Evolutionary conservation across 768 basidiomycete genomes (phyloP), one percentile per base, ranked within the genome.

Genomic region (Mycena olivaceomarginata): DNA sequence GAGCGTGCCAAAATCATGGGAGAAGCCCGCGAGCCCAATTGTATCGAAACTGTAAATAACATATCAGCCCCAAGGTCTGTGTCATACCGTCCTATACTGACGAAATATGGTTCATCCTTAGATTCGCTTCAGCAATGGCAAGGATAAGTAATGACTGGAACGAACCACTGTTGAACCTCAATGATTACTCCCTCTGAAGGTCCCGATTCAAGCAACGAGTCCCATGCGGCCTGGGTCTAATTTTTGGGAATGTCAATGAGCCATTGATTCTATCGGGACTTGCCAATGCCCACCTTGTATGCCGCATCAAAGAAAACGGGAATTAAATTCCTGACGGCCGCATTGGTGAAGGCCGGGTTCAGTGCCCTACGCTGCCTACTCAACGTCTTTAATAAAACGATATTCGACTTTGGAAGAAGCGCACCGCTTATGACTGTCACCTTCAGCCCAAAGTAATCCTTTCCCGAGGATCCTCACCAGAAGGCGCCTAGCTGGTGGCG

Each of bases 401-500:
- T 31, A 31, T 31, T 31, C 31, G 31, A 31, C 3, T 31, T 31
- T 31, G 4, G 4, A 15, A 9, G 31, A 31, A 31, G 70, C 77
- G 40, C 25, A 84, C 84, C 82, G 80, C 70, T 82, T 82, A 76
- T 85, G 83, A n/a, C 75, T 81, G 45, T 86, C 83, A 11, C 88
- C 87, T 56, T 88, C 83, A 13, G 84, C 81, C 81, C 80, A 85
- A 7, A 85, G 70, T n/a, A 89, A 62, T 4, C 86, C 86, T 16
- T 78, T 82, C 1, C 88, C 86, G 5, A 74, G 22, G 10, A 79
- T 15, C 77, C 74, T 37, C 40, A 66, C 18, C 75, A 80, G n/a
- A n/a, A 20, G 66, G 6, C 25, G 77, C 4, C 82, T 83, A 0
- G 86, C 87, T 43, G 88, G 88, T 5, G 67, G 45, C 11, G 60